phyloP scores from a whole-genome alignment of 2,329 filamentous ascomycete genomes.

The Stylonectria norvegica region DNA sequence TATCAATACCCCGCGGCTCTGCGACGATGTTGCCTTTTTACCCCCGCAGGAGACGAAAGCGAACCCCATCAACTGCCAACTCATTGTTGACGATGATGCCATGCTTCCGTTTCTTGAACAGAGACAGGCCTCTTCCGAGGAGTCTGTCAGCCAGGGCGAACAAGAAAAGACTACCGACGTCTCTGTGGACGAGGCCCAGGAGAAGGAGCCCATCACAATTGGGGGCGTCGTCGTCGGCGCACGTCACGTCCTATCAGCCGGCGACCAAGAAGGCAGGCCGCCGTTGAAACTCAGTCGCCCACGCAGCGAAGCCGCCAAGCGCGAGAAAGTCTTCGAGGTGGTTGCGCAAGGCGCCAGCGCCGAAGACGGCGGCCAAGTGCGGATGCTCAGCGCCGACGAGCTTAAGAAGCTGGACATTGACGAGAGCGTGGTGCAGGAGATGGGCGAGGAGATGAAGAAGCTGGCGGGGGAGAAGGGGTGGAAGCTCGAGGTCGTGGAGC shows the following conservation, averaged over 20 bases:
- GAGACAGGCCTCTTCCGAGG: constrained; percentile 31
- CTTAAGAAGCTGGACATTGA: constrained; percentile 66
- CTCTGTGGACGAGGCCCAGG: constrained; percentile 22
- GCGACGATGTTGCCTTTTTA: constrained; percentile 80
- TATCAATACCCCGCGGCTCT: constrained; percentile 83
- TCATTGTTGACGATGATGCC: constrained; percentile 55
- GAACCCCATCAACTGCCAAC: constrained; percentile 72
- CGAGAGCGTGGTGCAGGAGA: constrained; percentile 62
- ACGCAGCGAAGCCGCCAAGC: constrained; percentile 24
- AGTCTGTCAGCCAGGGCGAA: constrained; percentile 23
- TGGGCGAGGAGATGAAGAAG: constrained; percentile 65
- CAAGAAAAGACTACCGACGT: constrained; percentile 10
- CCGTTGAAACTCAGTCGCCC: constrained; percentile 45
- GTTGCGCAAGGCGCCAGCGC: constrained; percentile 41
- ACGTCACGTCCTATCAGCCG: constrained; percentile 45
- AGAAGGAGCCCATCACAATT: constrained; percentile 42
- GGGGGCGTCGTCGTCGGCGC: constrained; percentile 54
- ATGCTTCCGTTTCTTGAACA: constrained; percentile 39
- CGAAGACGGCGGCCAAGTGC: constrained; percentile 57
- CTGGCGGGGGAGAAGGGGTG: constrained; percentile 69
- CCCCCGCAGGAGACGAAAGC: constrained; percentile 75
- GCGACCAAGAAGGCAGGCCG: constrained; percentile 46
- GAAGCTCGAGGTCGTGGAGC: constrained; percentile 76
- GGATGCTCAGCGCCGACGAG: constrained; percentile 61
- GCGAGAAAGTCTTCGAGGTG: constrained; percentile 38